Conservation (phyloP, 371 early-diverging fungal species). For the Actinomortierella ambigua region DNA sequence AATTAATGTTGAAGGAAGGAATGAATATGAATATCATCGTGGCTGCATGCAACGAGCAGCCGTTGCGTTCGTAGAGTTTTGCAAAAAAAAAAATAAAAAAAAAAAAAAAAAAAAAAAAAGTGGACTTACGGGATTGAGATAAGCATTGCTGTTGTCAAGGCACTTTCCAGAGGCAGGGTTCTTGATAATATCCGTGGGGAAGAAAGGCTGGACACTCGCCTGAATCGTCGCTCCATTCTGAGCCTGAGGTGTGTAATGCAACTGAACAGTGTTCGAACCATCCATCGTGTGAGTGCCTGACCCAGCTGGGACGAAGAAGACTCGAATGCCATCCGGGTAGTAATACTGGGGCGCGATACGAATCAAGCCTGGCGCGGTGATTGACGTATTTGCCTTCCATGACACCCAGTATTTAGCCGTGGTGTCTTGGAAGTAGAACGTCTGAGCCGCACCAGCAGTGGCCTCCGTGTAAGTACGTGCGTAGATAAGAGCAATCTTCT, state of each 20-base stretch:
- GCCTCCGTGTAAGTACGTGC: constrained; percentile 51
- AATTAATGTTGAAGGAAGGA: background rate
- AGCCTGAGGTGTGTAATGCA: constrained; percentile 25
- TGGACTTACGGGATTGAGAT: constrained; percentile 25
- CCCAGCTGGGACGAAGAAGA: constrained; percentile 35
- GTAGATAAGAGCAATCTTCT: constrained; percentile 39
- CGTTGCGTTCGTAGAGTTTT: too few relatives aligned
- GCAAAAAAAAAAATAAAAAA: background rate
- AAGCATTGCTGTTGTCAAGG: constrained; percentile 16
- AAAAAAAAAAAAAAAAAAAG: background rate
- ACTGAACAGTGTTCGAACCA: constrained; percentile 24
- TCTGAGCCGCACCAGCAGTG: constrained; percentile 43
- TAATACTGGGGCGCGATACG: constrained; percentile 38
- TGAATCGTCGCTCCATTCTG: constrained; percentile 32
- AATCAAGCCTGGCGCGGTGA: constrained; percentile 41
- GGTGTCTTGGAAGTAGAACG: constrained; percentile 37
- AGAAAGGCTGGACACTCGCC: constrained; percentile 42
- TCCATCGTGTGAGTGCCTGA: constrained; percentile 41
- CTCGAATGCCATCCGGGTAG: constrained; percentile 46
- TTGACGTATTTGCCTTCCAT: constrained; percentile 31
- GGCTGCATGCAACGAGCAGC: too few relatives aligned
- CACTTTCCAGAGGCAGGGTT: constrained; percentile 28
- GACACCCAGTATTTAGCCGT: constrained; percentile 47
- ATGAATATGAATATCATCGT: background rate
- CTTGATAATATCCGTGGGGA: constrained; percentile 37